Evolutionary conservation across 148 eudicot genomes (phyloP).

Genomic region (Amaranthus hypochondriacus): DNA sequence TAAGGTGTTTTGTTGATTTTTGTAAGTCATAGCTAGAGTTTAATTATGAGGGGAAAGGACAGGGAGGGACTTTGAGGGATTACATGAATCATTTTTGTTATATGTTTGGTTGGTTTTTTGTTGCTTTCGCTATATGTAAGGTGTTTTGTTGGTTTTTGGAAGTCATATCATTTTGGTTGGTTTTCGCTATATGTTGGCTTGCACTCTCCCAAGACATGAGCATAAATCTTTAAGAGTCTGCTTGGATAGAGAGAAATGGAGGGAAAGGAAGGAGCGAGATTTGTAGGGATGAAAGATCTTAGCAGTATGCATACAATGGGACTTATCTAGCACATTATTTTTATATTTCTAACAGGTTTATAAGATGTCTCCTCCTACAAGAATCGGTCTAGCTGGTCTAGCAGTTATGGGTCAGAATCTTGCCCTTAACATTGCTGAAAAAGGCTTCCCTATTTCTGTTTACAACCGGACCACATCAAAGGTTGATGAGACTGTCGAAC

Average conservation of each 20-base stretch:
- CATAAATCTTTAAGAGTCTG: too few relatives aligned
- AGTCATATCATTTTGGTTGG: not conserved
- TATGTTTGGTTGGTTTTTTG: not conserved
- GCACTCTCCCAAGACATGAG: not conserved
- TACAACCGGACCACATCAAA: slow-evolving; percentile 85
- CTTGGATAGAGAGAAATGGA: too few relatives aligned
- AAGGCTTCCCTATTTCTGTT: slow-evolving; percentile 89
- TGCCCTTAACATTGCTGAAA: slow-evolving; percentile 94
- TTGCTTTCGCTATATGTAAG: not conserved
- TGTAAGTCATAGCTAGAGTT: not conserved
- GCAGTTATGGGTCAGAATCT: slow-evolving; percentile 98
- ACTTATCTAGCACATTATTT: not conserved
- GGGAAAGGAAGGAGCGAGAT: too few relatives aligned
- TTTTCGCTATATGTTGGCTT: not conserved
- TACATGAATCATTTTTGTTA: too few relatives aligned
- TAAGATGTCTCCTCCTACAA: slow-evolving; percentile 62
- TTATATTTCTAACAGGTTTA: slow-evolving; percentile 8
- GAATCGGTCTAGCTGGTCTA: slow-evolving; percentile 92
- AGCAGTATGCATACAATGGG: too few relatives aligned
- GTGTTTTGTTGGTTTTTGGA: not conserved
- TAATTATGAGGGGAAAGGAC: not conserved
- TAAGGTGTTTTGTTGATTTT: not conserved
- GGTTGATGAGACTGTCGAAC: slow-evolving; percentile 80
- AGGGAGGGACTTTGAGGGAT: too few relatives aligned
- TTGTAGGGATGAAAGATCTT: too few relatives aligned